phyloP scores from a whole-genome alignment of 2,329 filamentous ascomycete species.

The Ascochyta pisi region DNA sequence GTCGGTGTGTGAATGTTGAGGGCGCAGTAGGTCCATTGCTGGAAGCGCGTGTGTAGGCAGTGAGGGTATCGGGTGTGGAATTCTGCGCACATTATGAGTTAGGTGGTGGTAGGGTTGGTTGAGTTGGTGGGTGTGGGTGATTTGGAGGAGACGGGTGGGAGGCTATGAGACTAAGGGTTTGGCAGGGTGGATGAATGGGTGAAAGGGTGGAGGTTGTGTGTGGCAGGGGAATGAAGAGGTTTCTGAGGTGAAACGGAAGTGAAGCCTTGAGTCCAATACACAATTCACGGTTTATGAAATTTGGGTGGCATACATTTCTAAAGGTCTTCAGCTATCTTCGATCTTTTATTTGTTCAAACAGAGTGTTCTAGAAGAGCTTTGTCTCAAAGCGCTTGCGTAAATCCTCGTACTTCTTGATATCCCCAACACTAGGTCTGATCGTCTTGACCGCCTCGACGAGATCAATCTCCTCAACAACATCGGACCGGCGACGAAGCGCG shows the following conservation, averaged over 20 bases:
- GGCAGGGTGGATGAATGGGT: background rate
- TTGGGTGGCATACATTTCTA: no score
- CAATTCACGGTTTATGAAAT: no score
- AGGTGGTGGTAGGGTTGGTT: background rate
- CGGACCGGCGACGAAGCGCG: conserved; percentile 58
- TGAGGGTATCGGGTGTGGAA: background rate
- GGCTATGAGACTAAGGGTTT: background rate
- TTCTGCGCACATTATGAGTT: background rate
- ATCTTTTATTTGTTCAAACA: background rate
- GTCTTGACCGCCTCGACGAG: conserved; percentile 52
- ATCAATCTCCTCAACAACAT: conserved; percentile 57
- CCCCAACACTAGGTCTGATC: conserved; percentile 61
- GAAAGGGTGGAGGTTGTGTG: background rate
- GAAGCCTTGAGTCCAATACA: no score
- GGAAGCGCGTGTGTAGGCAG: background rate
- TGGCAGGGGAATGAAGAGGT: no score
- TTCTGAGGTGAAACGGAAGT: background rate
- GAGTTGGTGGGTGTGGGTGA: background rate
- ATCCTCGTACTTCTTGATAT: conserved; percentile 64
- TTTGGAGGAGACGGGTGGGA: background rate
- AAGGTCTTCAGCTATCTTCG: no score
- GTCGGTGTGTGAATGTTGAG: background rate
- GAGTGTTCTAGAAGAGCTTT: conserved; percentile 20
- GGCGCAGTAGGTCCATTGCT: background rate
- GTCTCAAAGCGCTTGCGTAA: conserved; percentile 58